phyloP scores from a whole-genome alignment of 1,284 basidiomycete genomes.

The Heliocybe sulcata region DNA sequence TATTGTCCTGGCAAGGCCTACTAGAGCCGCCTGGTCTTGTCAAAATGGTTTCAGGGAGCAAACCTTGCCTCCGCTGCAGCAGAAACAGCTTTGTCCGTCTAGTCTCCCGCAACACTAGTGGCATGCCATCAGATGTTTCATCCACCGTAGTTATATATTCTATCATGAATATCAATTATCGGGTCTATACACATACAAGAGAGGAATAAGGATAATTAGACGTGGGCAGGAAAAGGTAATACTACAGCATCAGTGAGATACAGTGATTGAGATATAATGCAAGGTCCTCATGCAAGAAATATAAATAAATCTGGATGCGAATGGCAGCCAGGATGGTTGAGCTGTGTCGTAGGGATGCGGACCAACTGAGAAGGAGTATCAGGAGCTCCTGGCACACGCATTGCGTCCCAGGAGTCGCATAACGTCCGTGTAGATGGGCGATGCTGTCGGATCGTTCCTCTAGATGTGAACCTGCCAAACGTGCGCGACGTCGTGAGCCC shows the following conservation, averaged over 20 bases:
- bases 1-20: too few species aligned
- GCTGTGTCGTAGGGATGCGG: neutral
- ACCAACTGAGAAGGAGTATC: neutral
- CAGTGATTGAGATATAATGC: constrained; percentile 1
- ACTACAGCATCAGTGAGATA: constrained; percentile 1
- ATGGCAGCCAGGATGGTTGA: neutral
- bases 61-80: too few species aligned
- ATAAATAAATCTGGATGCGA: neutral
- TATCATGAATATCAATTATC: neutral
- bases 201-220: neutral
- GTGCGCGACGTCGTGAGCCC: neutral
- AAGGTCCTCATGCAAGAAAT: neutral
- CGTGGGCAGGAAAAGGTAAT: neutral
- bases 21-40: too few species aligned
- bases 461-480: neutral
- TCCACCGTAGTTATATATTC: neutral
- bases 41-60: too few species aligned
- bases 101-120: too few species aligned
- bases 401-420: too few species aligned
- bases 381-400: too few species aligned
- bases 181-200: neutral
- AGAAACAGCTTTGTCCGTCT: too few species aligned
- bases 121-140: too few species aligned
- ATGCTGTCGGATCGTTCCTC: neutral
- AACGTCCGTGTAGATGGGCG: too few species aligned